Evolutionary conservation across 306 rosid genomes (phyloP).

Genomic region (Prinsepia uniflora): DNA sequence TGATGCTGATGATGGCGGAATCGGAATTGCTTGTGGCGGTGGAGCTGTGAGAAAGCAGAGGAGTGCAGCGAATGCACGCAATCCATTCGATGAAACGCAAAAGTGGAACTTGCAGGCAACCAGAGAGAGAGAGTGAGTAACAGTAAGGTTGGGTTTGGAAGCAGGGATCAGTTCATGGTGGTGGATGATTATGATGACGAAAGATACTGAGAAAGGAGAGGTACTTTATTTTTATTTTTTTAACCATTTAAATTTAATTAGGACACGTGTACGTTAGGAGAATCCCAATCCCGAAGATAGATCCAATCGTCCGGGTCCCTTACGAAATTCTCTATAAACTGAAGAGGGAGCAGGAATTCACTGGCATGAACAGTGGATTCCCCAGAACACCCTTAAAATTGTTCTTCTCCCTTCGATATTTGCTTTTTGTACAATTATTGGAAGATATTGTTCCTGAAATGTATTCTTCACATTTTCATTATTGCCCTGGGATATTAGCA

Average conservation of each 20-base stretch:
- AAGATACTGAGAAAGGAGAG: neutral
- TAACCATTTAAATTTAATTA: neutral
- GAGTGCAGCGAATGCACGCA: constrained; percentile 36
- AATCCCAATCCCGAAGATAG: neutral
- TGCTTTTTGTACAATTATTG: too few species aligned
- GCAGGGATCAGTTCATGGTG: neutral
- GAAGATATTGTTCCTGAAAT: too few species aligned
- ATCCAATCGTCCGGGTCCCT: too few species aligned
- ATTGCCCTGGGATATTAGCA: too few species aligned
- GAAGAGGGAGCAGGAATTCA: too few species aligned
- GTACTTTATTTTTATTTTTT: neutral
- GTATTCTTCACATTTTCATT: too few species aligned
- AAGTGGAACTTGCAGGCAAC: neutral
- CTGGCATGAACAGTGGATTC: too few species aligned
- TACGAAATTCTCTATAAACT: too few species aligned
- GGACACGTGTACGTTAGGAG: neutral
- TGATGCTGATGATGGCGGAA: constrained; percentile 16
- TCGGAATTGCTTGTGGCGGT: constrained; percentile 20
- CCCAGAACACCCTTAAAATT: too few species aligned
- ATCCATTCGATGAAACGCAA: constrained; percentile 25
- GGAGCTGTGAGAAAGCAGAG: constrained; percentile 28
- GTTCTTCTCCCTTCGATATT: too few species aligned
- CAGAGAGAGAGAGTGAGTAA: neutral
- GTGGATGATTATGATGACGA: neutral
- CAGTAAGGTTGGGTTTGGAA: neutral